These are phyloP conservation scores for Sicyos baderoa DNA, from an alignment of 306 rosid species.

Conservation along the genomic window DNA sequence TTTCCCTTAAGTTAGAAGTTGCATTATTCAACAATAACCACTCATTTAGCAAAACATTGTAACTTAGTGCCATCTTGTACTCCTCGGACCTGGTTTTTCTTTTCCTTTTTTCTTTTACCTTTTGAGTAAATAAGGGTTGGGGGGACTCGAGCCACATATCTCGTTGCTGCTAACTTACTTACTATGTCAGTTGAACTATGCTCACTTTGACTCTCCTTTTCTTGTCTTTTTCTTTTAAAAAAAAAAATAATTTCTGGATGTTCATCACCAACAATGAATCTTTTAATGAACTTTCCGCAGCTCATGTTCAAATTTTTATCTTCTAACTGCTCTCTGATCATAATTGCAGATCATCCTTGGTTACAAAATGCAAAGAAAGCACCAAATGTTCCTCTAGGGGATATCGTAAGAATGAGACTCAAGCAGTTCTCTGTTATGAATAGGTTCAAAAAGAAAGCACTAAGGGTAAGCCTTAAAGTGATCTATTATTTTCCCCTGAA, in stretches of 20 bases:
- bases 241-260: too few species aligned
- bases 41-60: not conserved
- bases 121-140: too few species aligned
- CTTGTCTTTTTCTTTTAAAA: too few species aligned
- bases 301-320: not conserved
- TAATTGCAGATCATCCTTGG: constrained; percentile 81
- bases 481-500: constrained; percentile 21
- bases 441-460: constrained; percentile 93
- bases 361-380: constrained; percentile 91
- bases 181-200: too few species aligned
- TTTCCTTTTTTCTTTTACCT: too few species aligned
- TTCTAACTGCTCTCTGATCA: constrained; percentile 21
- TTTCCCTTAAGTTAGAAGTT: not conserved
- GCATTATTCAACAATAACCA: constrained; percentile 2
- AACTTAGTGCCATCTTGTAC: not conserved
- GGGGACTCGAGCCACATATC: too few species aligned
- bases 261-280: too few species aligned
- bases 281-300: not conserved
- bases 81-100: too few species aligned
- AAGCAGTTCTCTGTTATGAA: constrained; percentile 96
- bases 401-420: constrained; percentile 90
- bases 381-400: constrained; percentile 89
- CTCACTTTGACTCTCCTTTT: too few species aligned
- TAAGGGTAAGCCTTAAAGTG: constrained; percentile 59
- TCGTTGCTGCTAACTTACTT: too few species aligned